These are phyloP conservation scores for Cercospora zeina DNA, from an alignment of 2,329 filamentous ascomycete genomes.

Conservation along the genomic window DNA sequence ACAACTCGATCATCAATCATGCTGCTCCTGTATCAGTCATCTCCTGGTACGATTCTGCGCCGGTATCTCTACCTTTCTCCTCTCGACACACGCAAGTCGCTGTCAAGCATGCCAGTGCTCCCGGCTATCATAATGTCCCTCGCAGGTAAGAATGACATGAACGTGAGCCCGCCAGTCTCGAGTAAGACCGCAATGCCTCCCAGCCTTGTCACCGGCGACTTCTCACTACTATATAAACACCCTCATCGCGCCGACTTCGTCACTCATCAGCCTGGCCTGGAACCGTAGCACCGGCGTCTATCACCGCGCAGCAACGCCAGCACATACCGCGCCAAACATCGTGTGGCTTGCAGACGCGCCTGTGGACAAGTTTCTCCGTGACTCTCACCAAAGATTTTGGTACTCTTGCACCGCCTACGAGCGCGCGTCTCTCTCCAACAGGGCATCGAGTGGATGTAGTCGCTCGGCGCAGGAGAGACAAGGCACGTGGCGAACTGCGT, in stretches of 20 bases:
- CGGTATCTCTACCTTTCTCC: slow-evolving; percentile 18
- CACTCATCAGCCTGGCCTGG: slow-evolving; percentile 8
- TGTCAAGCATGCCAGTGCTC: slow-evolving; percentile 12
- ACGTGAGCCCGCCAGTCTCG: not conserved
- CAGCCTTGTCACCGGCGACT: not conserved
- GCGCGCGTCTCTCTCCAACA: slow-evolving; percentile 1
- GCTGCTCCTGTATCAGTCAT: slow-evolving; percentile 16
- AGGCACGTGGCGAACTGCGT: slow-evolving; percentile 16
- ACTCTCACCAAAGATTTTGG: slow-evolving; percentile 6
- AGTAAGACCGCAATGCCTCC: too few species aligned
- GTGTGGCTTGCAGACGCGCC: slow-evolving; percentile 11
- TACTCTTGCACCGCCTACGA: slow-evolving; percentile 10
- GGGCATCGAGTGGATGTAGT: slow-evolving; percentile 16
- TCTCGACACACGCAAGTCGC: slow-evolving; percentile 22
- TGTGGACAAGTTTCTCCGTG: slow-evolving; percentile 22
- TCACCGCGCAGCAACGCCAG: slow-evolving; percentile 10
- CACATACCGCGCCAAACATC: slow-evolving; percentile 11
- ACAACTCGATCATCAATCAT: slow-evolving; percentile 28
- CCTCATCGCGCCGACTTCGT: not conserved
- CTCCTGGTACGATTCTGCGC: not conserved
- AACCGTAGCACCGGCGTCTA: slow-evolving; percentile 8
- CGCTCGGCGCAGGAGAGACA: slow-evolving; percentile 19
- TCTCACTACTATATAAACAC: slow-evolving; percentile 4
- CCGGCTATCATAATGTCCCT: not conserved
- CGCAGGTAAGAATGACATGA: not conserved